These are phyloP conservation scores for Fusarium sp. DNA, from an alignment of 2,329 filamentous ascomycete genomes.

Conservation along the genomic window DNA sequence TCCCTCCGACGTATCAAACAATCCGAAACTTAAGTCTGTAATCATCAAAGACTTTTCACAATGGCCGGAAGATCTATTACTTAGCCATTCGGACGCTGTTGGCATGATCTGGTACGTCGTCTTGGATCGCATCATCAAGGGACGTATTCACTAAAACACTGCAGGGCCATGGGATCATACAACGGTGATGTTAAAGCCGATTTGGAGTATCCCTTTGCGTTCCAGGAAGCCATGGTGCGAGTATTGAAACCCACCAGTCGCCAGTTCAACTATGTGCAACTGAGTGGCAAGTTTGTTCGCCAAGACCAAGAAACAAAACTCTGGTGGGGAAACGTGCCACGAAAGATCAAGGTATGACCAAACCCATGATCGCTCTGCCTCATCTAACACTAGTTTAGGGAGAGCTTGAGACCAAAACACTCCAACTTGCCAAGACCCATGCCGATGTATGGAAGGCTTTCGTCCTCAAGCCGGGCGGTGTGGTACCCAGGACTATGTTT, in stretches of 20 bases:
- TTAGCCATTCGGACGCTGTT: slow-evolving; percentile 27
- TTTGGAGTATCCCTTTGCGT: slow-evolving; percentile 35
- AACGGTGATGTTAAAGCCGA: slow-evolving; percentile 26
- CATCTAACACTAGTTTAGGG: slow-evolving; percentile 20
- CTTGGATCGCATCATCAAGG: neutral
- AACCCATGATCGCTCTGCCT: fast-evolving
- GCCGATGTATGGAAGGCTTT: slow-evolving; percentile 24
- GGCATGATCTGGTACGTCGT: slow-evolving; percentile 39
- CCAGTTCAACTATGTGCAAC: slow-evolving; percentile 45
- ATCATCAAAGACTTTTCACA: slow-evolving; percentile 32
- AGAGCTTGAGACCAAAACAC: slow-evolving; percentile 21
- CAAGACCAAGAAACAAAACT: slow-evolving; percentile 46
- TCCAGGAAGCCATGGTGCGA: slow-evolving; percentile 14
- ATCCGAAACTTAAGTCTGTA: slow-evolving; percentile 26
- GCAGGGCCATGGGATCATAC: slow-evolving; percentile 37
- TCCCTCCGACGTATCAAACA: slow-evolving; percentile 17
- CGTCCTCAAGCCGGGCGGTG: slow-evolving; percentile 29
- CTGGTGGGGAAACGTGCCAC: slow-evolving; percentile 35
- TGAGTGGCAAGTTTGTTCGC: slow-evolving; percentile 48
- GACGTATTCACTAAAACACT: neutral
- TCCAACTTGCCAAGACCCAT: slow-evolving; percentile 16
- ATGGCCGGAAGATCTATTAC: slow-evolving; percentile 27
- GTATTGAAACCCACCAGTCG: neutral
- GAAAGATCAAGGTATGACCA: slow-evolving; percentile 30
- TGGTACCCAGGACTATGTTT: slow-evolving; percentile 3